phyloP scores from a whole-genome alignment of 306 rosid genomes.

The Betula pendula region DNA sequence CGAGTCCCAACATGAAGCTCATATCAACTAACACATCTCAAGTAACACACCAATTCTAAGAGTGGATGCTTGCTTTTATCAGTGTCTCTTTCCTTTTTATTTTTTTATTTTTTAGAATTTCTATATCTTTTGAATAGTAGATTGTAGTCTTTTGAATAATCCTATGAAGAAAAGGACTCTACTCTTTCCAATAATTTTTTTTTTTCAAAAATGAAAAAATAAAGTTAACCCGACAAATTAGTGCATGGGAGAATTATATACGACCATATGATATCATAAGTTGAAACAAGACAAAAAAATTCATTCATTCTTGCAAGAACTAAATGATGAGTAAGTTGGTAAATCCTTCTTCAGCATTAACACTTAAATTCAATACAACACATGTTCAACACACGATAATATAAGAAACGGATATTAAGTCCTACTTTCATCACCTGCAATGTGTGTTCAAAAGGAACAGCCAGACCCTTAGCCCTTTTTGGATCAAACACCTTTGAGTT shows the following conservation, averaged over 20 bases:
- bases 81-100: no score
- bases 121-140: no score
- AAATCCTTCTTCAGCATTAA: not conserved
- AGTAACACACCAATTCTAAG: no score
- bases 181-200: no score
- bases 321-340: not conserved
- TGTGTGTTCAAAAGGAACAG: constrained; percentile 53
- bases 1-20: not conserved
- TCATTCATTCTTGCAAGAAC: not conserved
- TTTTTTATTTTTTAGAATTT: no score
- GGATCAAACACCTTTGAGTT: constrained; percentile 60
- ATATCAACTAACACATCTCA: not conserved
- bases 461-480: constrained; percentile 52
- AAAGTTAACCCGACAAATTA: not conserved
- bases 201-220: no score
- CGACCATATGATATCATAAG: not conserved
- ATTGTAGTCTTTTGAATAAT: no score
- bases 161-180: no score
- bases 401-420: constrained; percentile 22
- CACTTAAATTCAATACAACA: not conserved
- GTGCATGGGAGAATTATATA: not conserved
- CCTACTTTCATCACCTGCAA: constrained; percentile 52
- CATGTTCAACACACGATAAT: not conserved
- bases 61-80: no score
- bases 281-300: not conserved